Conservation (phyloP, 305 asterid species). For the Rubia tinctorum region DNA sequence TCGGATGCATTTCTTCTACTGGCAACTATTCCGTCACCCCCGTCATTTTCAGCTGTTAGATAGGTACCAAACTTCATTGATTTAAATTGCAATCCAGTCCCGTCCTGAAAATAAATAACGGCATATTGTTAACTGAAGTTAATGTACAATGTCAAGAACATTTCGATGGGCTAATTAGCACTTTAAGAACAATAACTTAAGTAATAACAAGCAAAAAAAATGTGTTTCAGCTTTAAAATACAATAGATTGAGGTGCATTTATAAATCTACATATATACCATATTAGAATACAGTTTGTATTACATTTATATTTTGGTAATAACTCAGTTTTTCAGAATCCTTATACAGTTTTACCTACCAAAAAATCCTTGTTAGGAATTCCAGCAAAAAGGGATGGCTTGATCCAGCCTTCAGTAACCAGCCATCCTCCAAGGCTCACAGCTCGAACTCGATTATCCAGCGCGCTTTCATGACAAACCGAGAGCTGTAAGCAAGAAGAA, state of each 20-base stretch:
- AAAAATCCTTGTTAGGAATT: constrained; percentile 60
- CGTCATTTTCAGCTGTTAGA: constrained; percentile 63
- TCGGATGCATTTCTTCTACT: constrained; percentile 54
- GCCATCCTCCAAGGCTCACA: constrained; percentile 86
- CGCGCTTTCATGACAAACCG: constrained; percentile 26
- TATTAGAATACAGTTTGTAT: too few relatives aligned
- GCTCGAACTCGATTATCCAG: constrained; percentile 37
- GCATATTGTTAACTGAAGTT: too few relatives aligned
- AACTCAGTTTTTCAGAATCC: too few relatives aligned
- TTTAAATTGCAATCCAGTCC: constrained; percentile 52
- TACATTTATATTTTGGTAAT: too few relatives aligned
- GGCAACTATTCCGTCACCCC: constrained; percentile 60
- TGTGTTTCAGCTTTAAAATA: too few relatives aligned
- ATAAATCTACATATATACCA: neutral
- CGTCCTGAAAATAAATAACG: constrained; percentile 38
- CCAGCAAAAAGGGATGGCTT: constrained; percentile 64
- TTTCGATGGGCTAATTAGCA: too few relatives aligned
- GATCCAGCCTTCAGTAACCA: constrained; percentile 75
- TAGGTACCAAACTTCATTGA: constrained; percentile 54
- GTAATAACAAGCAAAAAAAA: too few relatives aligned
- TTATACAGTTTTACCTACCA: constrained; percentile 28
- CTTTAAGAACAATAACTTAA: too few relatives aligned
- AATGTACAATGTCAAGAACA: too few relatives aligned
- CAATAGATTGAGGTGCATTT: too few relatives aligned
- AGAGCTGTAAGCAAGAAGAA: constrained; percentile 21